phyloP scores from a whole-genome alignment of 768 basidiomycete species.

The Suillus luteus region DNA sequence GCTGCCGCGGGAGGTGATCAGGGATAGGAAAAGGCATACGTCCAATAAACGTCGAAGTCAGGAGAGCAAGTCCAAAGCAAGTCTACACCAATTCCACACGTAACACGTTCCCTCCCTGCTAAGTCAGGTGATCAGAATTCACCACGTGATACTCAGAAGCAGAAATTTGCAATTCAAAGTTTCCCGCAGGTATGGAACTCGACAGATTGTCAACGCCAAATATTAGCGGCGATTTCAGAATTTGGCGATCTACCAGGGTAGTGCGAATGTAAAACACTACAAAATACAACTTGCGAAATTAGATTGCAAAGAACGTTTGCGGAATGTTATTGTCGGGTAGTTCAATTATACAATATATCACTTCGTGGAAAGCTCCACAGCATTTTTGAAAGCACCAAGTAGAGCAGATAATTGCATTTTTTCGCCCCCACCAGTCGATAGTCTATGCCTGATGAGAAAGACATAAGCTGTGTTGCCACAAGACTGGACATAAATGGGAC shows the following conservation, averaged over 20 bases:
- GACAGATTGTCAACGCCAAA: background rate
- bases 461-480: conserved; percentile 3
- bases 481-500: conserved; percentile 29
- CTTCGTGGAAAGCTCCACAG: conserved; percentile 74
- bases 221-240: background rate
- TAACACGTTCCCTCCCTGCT: background rate
- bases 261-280: background rate
- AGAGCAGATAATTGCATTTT: conserved; percentile 93
- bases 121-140: background rate
- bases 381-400: conserved; percentile 90
- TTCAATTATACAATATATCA: conserved; percentile 12
- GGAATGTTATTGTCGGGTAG: background rate
- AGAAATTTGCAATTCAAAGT: too few relatives aligned
- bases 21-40: conserved; percentile 77
- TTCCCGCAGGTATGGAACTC: too few relatives aligned
- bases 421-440: conserved; percentile 91
- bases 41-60: background rate
- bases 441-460: conserved; percentile 65
- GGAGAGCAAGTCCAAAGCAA: background rate
- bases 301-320: background rate
- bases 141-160: conserved; percentile 1
- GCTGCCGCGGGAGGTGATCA: conserved; percentile 68
- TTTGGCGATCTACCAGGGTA: background rate
- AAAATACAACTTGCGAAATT: background rate
- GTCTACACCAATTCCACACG: background rate